Evolutionary conservation across 169 alveolate species (phyloP), one percentile per base, ranked within the genome.

Genomic region (Cryptosporidium meleagridis): DNA sequence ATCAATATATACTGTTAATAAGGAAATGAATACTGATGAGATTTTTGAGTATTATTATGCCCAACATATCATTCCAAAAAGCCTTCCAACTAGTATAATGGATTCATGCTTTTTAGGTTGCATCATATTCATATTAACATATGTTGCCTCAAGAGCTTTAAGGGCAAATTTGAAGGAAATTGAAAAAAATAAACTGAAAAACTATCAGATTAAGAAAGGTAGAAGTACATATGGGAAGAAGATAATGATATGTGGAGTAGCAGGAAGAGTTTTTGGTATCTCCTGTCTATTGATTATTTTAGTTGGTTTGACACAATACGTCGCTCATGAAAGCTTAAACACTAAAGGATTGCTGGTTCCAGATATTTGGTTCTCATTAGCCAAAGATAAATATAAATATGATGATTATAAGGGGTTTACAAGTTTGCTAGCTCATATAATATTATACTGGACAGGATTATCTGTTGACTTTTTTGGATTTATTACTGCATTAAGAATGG

Each of bases 331-430:
- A 52, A 80, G 89, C 26, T 80, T 80, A 29, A 61, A 61, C 39
- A 62, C 89, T 41, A 80, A 80, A n/a, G 89, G 89, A n/a, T 31
- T 80, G 3, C 44, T 80, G 39, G 89, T 80, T 35, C 89, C 89
- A 61, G 89, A 80, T 80, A 59, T 80, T 23, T 80, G 89, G 89
- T 80, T 80, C 44, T 80, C 89, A 3, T 21, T 80, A 9, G 80
- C 89, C n/a, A 80, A 80, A 23, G 89, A 80, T 44, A 80, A 80
- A 45, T 80, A 61, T 29, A 80, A 80, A 44, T 80, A 80, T 80
- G 89, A 80, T 44, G 89, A 80, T 41, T 80, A 62, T 45, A 80
- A 80, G 29, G 89, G 89, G 44, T 67, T 59, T 31, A 26, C 67
- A 12, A 62, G 89, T 48, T 45, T 61, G 26, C 16, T 80, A 14